These are phyloP conservation scores for Leccinum obscurum DNA, from an alignment of 768 basidiomycete genomes.

Conservation along the genomic window DNA sequence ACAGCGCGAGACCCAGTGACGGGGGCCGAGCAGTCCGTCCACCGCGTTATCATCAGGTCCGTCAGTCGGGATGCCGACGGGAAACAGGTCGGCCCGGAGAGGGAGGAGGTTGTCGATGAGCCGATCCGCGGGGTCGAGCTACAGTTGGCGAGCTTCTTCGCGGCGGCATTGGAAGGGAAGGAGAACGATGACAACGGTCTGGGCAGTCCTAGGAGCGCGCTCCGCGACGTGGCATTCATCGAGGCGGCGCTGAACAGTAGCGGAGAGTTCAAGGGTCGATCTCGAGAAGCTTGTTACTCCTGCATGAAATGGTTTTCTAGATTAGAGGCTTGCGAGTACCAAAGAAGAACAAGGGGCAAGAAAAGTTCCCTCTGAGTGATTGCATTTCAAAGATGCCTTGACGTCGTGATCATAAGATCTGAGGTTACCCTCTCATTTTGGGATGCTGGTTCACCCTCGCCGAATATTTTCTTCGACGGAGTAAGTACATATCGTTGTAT, in stretches of 20 bases:
- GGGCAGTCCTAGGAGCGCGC: slow-evolving; percentile 61
- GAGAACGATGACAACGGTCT: slow-evolving; percentile 42
- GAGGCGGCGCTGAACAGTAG: slow-evolving; percentile 72
- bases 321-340: background rate
- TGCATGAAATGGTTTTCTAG: background rate
- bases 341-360: background rate
- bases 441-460: no score
- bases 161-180: slow-evolving; percentile 45
- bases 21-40: slow-evolving; percentile 24
- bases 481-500: background rate
- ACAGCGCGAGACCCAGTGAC: slow-evolving; percentile 27
- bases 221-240: slow-evolving; percentile 78
- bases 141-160: slow-evolving; percentile 62
- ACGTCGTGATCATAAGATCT: background rate
- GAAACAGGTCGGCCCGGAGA: slow-evolving; percentile 29
- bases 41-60: slow-evolving; percentile 42
- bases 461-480: no score
- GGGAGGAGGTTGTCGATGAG: slow-evolving; percentile 48
- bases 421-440: background rate
- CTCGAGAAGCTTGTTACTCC: slow-evolving; percentile 39
- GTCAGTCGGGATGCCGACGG: slow-evolving; percentile 24
- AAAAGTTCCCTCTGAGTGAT: background rate
- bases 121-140: slow-evolving; percentile 51
- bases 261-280: slow-evolving; percentile 60
- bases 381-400: background rate